A percentile compares a stretch with the other conserved stretches of the same genome.
Evolutionary conservation across 371 early-diverging fungal species (phyloP).

Genomic region (Syncephalastrum contaminatum): DNA sequence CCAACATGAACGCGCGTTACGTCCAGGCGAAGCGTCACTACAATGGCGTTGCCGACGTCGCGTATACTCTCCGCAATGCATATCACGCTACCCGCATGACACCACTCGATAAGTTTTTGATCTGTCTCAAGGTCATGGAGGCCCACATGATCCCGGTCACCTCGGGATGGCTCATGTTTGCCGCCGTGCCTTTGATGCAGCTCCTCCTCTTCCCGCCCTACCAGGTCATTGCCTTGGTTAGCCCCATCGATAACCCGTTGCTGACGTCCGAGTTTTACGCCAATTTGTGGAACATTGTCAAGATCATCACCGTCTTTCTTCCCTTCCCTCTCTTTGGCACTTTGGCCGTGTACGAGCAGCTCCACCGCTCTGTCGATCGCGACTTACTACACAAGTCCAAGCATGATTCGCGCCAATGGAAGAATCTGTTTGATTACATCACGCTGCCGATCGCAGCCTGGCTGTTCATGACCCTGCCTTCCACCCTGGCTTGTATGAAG

Average conservation of each 20-base stretch:
- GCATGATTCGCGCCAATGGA: slow-evolving; percentile 39
- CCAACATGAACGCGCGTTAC: slow-evolving; percentile 62
- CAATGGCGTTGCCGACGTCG: slow-evolving; percentile 59
- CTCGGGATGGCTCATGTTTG: slow-evolving; percentile 61
- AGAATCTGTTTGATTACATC: slow-evolving; percentile 42
- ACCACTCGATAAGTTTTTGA: slow-evolving; percentile 40
- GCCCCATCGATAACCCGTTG: slow-evolving; percentile 43
- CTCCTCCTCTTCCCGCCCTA: slow-evolving; percentile 47
- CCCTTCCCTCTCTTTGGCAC: slow-evolving; percentile 51
- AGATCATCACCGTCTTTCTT: slow-evolving; percentile 44
- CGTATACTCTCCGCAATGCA: slow-evolving; percentile 43
- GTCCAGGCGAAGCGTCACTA: slow-evolving; percentile 73
- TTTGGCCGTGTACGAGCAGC: slow-evolving; percentile 46
- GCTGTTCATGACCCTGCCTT: slow-evolving; percentile 57
- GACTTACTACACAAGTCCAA: slow-evolving; percentile 39
- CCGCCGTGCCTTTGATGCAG: slow-evolving; percentile 56
- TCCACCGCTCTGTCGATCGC: slow-evolving; percentile 47
- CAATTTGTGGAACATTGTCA: slow-evolving; percentile 42
- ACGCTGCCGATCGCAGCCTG: slow-evolving; percentile 51
- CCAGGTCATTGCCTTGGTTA: slow-evolving; percentile 24
- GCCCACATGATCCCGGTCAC: slow-evolving; percentile 55
- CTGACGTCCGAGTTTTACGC: slow-evolving; percentile 42
- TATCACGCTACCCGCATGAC: slow-evolving; percentile 17
- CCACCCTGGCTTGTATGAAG: slow-evolving; percentile 49
- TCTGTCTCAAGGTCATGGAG: slow-evolving; percentile 47